These are phyloP conservation scores for Talaromyces albobiverticillius DNA, from an alignment of 2,329 filamentous ascomycete genomes.

Conservation along the genomic window DNA sequence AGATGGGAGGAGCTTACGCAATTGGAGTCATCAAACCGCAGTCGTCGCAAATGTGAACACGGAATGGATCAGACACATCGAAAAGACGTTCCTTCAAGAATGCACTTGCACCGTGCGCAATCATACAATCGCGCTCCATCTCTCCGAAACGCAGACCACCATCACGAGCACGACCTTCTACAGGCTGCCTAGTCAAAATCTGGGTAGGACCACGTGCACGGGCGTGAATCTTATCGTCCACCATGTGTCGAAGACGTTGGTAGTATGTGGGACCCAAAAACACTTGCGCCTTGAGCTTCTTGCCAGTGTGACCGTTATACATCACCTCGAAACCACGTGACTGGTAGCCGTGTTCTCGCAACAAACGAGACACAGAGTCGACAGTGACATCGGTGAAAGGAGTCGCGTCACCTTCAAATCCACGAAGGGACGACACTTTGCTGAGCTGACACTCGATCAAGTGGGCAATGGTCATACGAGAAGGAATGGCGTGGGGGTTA, in stretches of 20 bases:
- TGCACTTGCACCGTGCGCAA: constrained; percentile 94
- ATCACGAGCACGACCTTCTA: constrained; percentile 96
- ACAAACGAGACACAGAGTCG: constrained; percentile 81
- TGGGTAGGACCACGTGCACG: constrained; percentile 93
- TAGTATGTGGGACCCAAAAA: constrained; percentile 99
- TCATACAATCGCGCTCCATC: constrained; percentile 99
- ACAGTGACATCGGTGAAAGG: constrained; percentile 98
- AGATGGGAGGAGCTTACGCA: constrained; percentile 68
- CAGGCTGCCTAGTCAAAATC: constrained; percentile 94
- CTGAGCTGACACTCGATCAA: constrained; percentile 98
- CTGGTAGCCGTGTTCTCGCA: constrained; percentile 89
- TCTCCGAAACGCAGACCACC: constrained; percentile 99
- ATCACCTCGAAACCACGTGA: constrained; percentile 96
- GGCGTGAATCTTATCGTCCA: constrained; percentile 99
- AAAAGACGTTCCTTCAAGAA: constrained; percentile 98
- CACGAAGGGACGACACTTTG: constrained; percentile 90
- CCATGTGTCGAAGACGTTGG: constrained; percentile 97
- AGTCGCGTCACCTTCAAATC: constrained; percentile 94
- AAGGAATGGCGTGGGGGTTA: constrained; percentile 98
- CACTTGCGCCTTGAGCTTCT: constrained; percentile 88
- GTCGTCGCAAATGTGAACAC: constrained; percentile 97
- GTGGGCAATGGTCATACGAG: constrained; percentile 99
- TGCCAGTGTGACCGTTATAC: constrained; percentile 97
- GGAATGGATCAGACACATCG: constrained; percentile 95
- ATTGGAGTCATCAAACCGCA: constrained; percentile 99